Conservation (phyloP, 352 stramenopile species). For the Pythium brassicae region DNA sequence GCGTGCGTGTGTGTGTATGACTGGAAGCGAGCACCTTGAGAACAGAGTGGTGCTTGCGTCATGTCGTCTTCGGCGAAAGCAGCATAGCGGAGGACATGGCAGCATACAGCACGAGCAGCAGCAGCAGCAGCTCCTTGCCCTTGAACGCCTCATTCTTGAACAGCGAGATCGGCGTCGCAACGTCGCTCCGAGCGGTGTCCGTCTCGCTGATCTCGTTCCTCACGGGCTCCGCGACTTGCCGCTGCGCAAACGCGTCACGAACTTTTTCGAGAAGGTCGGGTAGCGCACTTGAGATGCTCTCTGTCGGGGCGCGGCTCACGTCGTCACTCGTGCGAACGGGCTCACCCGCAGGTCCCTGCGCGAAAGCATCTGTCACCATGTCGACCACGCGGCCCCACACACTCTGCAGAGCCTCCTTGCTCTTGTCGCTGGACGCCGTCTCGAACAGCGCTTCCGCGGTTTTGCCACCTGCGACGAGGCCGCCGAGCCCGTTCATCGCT, state of each 20-base stretch:
- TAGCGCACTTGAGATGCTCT: neutral
- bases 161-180: neutral
- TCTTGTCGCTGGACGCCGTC: neutral
- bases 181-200: neutral
- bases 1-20: too few species aligned
- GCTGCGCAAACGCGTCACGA: neutral
- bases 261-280: neutral
- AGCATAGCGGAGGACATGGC: conserved; percentile 2
- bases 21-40: too few species aligned
- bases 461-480: conserved; percentile 2
- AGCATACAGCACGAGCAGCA: conserved; percentile 3
- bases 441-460: conserved; percentile 4
- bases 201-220: neutral
- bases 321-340: neutral
- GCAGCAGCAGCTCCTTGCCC: conserved; percentile 1
- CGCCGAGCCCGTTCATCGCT: neutral
- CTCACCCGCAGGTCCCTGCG: neutral
- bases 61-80: neutral
- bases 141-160: neutral
- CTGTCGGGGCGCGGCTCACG: neutral
- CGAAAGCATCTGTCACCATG: neutral
- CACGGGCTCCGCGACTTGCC: neutral
- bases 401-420: neutral
- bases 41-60: neutral
- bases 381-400: neutral